A percentile compares a stretch with the other conserved stretches of the same genome.
Conservation (phyloP, 345 rosid species). For the Dovyalis caffra region DNA sequence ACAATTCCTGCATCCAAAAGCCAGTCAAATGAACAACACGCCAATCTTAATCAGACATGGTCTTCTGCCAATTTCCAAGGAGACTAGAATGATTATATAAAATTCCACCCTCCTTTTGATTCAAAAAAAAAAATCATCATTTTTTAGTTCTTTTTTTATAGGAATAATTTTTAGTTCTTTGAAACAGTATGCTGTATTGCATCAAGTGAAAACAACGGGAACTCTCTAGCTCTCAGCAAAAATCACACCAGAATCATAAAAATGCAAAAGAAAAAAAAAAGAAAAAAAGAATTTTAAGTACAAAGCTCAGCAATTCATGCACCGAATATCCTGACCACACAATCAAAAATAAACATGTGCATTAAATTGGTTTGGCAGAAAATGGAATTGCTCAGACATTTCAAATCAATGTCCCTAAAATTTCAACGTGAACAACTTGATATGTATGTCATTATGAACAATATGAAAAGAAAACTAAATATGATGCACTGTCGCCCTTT, state of each 20-base stretch:
- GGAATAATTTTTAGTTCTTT: neutral
- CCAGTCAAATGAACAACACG: constrained; percentile 1
- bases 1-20: constrained; percentile 58
- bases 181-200: neutral
- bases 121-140: neutral
- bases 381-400: neutral
- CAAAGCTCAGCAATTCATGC: neutral
- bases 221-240: neutral
- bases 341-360: neutral
- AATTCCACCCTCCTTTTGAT: neutral
- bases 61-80: neutral
- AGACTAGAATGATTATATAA: neutral
- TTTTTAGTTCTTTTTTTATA: neutral
- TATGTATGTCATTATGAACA: neutral
- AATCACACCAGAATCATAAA: neutral
- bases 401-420: neutral
- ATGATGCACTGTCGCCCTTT: neutral
- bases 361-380: neutral
- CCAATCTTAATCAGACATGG: neutral
- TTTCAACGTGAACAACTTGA: neutral
- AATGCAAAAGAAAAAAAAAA: neutral
- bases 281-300: neutral
- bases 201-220: neutral
- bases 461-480: neutral
- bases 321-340: neutral